Percentiles rank a stretch among this genome's conserved stretches.
Conservation (phyloP, 2,329 filamentous ascomycete species). For the Fusarium nygamai region DNA sequence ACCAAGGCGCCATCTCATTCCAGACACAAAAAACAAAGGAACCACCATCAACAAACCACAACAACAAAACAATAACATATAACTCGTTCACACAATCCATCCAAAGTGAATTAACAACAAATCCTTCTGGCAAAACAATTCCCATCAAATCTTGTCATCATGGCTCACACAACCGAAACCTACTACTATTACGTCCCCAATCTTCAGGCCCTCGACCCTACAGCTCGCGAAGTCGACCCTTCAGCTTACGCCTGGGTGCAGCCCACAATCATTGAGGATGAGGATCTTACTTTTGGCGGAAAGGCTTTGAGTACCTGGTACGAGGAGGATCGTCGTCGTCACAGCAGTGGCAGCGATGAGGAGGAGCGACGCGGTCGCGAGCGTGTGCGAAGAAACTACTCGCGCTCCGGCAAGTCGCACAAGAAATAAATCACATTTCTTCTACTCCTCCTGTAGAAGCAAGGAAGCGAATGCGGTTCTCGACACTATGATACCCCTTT, state of each 20-base stretch:
- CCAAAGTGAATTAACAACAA: conserved; percentile 1
- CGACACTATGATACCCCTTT: conserved; percentile 38
- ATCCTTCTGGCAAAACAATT: background rate
- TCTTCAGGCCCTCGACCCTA: conserved; percentile 46
- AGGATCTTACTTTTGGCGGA: conserved; percentile 69
- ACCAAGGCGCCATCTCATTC: conserved; percentile 29
- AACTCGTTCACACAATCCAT: background rate
- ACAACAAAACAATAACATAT: conserved; percentile 9
- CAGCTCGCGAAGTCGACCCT: conserved; percentile 48
- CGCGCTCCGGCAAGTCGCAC: conserved; percentile 43
- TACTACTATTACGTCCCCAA: conserved; percentile 51
- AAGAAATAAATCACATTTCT: conserved; percentile 42
- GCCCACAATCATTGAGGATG: conserved; percentile 68
- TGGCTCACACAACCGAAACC: conserved; percentile 40
- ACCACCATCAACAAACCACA: background rate
- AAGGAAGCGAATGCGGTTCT: conserved; percentile 14
- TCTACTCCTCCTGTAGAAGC: background rate
- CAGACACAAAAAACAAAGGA: conserved; percentile 30
- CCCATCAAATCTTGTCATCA: conserved; percentile 15
- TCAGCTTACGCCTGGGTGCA: conserved; percentile 58
- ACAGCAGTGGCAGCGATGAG: conserved; percentile 53
- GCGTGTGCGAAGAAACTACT: conserved; percentile 48
- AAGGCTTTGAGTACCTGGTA: conserved; percentile 69
- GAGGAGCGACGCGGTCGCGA: conserved; percentile 53
- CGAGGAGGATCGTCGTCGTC: conserved; percentile 64